Evolutionary conservation across 2,329 filamentous ascomycete species (phyloP).

Genomic region (Ophiobolus disseminans): DNA sequence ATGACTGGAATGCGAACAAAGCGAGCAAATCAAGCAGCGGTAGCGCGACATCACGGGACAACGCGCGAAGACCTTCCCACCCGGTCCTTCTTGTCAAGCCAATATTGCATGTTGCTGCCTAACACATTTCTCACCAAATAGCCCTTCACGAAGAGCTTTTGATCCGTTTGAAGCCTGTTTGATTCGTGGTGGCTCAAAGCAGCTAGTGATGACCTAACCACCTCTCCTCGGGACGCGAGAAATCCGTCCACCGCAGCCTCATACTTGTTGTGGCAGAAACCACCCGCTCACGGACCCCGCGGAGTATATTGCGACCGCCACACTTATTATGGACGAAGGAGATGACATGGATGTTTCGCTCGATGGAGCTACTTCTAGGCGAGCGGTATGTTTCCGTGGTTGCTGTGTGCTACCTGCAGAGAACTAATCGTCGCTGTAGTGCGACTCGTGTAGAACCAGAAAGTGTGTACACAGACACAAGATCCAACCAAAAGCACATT

Average conservation of each 20-base stretch:
- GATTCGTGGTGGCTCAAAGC: not conserved
- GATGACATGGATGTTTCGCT: constrained; percentile 40
- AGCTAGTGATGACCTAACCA: constrained; percentile 21
- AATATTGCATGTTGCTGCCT: not conserved
- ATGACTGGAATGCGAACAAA: constrained; percentile 3
- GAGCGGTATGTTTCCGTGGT: constrained; percentile 31
- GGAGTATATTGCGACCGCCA: constrained; percentile 11
- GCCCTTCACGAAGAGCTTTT: no score
- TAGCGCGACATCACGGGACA: constrained; percentile 17
- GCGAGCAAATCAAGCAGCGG: constrained; percentile 3
- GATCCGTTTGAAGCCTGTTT: no score
- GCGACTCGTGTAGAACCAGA: constrained; percentile 43
- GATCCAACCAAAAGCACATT: not conserved
- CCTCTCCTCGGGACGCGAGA: constrained; percentile 22
- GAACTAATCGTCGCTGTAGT: constrained; percentile 25
- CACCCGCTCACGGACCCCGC: constrained; percentile 9
- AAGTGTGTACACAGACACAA: constrained; percentile 20
- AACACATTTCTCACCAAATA: no score
- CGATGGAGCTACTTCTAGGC: constrained; percentile 38
- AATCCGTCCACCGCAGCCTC: constrained; percentile 17
- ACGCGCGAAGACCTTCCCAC: constrained; percentile 1
- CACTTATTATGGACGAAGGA: constrained; percentile 35
- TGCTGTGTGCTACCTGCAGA: not conserved
- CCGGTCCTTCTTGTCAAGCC: not conserved
- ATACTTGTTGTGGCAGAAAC: not conserved